Evolutionary conservation across 1,139 yeast species (phyloP), one percentile per base, ranked within the genome.

Genomic region (Sugiyamaella castrensis): DNA sequence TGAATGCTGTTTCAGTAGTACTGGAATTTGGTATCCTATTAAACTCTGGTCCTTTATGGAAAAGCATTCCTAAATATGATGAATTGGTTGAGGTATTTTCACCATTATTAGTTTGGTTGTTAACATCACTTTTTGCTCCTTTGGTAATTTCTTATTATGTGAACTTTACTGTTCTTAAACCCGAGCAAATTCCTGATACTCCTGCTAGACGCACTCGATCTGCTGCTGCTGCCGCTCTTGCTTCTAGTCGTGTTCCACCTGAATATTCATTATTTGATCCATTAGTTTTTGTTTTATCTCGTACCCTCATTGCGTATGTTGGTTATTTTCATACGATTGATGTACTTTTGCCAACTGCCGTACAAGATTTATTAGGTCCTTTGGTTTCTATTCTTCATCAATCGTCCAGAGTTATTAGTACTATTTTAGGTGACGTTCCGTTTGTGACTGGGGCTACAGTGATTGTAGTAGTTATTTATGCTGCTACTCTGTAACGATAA

Each of bases 281-380:
- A 33, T 74, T 81, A 57, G 71, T 77, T 51, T 81, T 79, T 66
- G 79, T 80, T 51, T 65, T 81, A 56, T 53, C 73, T 51, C 79
- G 80, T 62, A 66, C 76, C 37, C 62, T 80, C 54, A 60, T 77
- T 38, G 73, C 71, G 58, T 77, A 74, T 68, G 51, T 71, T 35
- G 66, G 74, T 53, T 64, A 47, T 19, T 37, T 38, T 27, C 46
- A 47, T 43, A 38, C 47, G 6, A 71, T 43, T 60, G 61, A n/a
- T 56, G 57, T 30, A 37, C 55, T 42, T 58, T 24, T 11, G 30
- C 12, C 43, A 9, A 33, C 33, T 4, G 37, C 43, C 15, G 32
- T 37, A 9, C 11, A 19, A 7, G 43, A 31, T 24, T 4, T 27
- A 19, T 16, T 24, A 11, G 29, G 37, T 8, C 43, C 24, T 24